phyloP scores from a whole-genome alignment of 2,329 filamentous ascomycete genomes.

The Hymenoscyphus repandus region DNA sequence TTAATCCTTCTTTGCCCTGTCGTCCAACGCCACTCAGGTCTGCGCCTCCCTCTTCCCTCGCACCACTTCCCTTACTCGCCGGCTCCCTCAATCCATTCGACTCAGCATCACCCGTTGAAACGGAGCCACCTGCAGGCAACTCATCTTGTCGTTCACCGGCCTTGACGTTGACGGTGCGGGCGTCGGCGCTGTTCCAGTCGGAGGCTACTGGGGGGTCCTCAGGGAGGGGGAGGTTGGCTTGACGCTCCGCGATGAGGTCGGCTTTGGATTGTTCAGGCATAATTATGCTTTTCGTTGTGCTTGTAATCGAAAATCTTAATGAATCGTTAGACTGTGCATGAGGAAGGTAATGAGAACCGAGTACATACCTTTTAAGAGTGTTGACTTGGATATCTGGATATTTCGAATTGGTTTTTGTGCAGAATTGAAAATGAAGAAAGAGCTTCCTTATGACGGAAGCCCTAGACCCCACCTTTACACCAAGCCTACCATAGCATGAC shows the following conservation, averaged over 20 bases:
- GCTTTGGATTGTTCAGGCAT: conserved; percentile 44
- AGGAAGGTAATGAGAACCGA: no score
- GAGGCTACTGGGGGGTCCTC: conserved; percentile 71
- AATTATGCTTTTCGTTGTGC: not conserved
- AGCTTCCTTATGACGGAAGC: no score
- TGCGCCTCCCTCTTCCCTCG: conserved; percentile 41
- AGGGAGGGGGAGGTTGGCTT: conserved; percentile 72
- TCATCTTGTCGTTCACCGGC: conserved; percentile 37
- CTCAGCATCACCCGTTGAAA: conserved; percentile 45
- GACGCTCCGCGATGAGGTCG: conserved; percentile 60
- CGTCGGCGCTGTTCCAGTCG: conserved; percentile 72
- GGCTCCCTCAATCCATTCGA: conserved; percentile 52
- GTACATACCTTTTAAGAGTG: not conserved
- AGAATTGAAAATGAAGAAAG: no score
- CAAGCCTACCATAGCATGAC: not conserved
- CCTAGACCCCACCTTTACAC: no score
- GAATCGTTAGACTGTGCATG: no score
- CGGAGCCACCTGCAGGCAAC: conserved; percentile 32
- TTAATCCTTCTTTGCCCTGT: conserved; percentile 53
- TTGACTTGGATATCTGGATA: no score
- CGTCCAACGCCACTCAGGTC: conserved; percentile 58
- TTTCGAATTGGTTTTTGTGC: no score
- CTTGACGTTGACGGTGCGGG: conserved; percentile 63
- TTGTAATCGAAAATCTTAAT: no score
- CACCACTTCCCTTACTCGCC: conserved; percentile 51